phyloP scores from a whole-genome alignment of 345 rosid genomes.

The Eucalyptus dawsonii region DNA sequence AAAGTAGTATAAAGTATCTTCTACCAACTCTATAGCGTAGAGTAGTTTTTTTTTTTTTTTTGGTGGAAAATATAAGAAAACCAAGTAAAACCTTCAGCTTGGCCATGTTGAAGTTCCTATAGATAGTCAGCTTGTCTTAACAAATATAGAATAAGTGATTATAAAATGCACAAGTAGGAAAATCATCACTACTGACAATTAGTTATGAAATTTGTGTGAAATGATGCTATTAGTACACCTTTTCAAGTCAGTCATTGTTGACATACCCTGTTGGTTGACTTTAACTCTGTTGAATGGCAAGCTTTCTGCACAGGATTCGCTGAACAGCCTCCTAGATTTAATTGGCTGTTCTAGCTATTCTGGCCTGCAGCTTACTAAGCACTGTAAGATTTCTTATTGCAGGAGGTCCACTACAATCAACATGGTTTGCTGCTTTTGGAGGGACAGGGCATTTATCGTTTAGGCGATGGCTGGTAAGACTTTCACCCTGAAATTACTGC shows the following conservation, averaged over 20 bases:
- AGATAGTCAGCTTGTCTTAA: not conserved
- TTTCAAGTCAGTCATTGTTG: not conserved
- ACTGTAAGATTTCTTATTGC: not conserved
- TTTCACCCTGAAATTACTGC: not conserved
- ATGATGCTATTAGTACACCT: not conserved
- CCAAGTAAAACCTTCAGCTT: not conserved
- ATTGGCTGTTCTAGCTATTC: not conserved
- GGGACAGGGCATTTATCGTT: conserved; percentile 85
- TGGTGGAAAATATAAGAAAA: not conserved
- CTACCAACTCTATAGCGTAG: not conserved
- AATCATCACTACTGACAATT: not conserved
- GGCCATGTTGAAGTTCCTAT: not conserved
- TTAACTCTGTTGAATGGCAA: not conserved
- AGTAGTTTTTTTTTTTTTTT: not conserved
- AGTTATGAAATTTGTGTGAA: not conserved
- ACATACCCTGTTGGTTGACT: not conserved
- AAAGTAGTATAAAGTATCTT: not conserved
- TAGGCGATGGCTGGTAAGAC: conserved; percentile 78
- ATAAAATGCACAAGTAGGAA: not conserved
- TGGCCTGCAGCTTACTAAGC: not conserved
- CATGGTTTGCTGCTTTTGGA: conserved; percentile 90
- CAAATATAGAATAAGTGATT: not conserved
- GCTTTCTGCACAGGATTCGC: not conserved
- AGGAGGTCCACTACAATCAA: conserved; percentile 96
- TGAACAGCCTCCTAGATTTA: not conserved